Conservation (phyloP, 495 filamentous ascomycete genomes). For the Penicillium herquei region DNA sequence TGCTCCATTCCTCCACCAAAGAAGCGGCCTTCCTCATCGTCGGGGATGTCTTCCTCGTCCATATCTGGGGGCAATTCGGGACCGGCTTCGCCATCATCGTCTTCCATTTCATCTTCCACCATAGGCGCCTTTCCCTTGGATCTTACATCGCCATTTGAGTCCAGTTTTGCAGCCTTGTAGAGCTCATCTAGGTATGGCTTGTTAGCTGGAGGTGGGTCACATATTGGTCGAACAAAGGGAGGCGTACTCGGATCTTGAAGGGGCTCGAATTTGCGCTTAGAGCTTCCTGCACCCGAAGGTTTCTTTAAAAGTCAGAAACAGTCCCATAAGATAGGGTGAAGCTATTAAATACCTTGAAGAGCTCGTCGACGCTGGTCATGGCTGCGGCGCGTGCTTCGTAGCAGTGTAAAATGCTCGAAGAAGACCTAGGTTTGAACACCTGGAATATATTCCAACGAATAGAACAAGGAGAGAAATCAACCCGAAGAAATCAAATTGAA, state of each 20-base stretch:
- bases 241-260: slow-evolving; percentile 67
- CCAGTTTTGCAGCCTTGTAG: slow-evolving; percentile 84
- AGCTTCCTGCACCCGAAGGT: slow-evolving; percentile 40
- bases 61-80: slow-evolving; percentile 67
- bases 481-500: neutral
- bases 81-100: slow-evolving; percentile 66
- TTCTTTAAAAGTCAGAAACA: slow-evolving; percentile 37
- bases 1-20: slow-evolving; percentile 88
- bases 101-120: slow-evolving; percentile 55
- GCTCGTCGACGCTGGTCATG: slow-evolving; percentile 78
- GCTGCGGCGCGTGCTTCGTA: slow-evolving; percentile 18
- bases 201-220: slow-evolving; percentile 19
- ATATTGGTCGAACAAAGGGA: slow-evolving; percentile 1
- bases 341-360: slow-evolving; percentile 67
- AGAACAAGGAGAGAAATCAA: too few species aligned
- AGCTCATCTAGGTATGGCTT: slow-evolving; percentile 54
- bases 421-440: neutral
- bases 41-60: slow-evolving; percentile 57
- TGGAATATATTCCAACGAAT: too few species aligned
- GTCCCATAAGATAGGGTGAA: too few species aligned
- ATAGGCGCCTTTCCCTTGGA: slow-evolving; percentile 59
- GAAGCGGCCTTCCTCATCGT: slow-evolving; percentile 92
- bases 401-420: neutral
- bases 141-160: slow-evolving; percentile 58
- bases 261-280: slow-evolving; percentile 77